phyloP scores from a whole-genome alignment of 2,329 filamentous ascomycete species.

The Nakataea oryzae region DNA sequence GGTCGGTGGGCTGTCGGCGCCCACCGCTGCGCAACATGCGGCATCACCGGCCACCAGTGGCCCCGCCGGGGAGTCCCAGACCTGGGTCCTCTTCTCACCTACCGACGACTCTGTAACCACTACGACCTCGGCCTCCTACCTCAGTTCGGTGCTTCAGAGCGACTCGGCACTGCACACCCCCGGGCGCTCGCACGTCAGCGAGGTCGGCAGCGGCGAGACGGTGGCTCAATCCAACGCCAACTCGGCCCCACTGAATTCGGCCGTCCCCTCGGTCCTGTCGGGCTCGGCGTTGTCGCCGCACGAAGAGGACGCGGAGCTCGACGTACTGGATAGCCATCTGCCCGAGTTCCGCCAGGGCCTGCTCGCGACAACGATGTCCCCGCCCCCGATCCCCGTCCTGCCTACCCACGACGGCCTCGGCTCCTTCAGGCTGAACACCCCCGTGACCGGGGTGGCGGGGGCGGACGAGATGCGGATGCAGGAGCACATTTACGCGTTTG shows the following conservation, averaged over 20 bases:
- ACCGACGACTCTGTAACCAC: constrained; percentile 49
- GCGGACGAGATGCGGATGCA: constrained; percentile 51
- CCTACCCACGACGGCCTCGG: constrained; percentile 88
- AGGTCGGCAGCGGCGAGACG: constrained; percentile 71
- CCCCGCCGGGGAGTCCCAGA: constrained; percentile 62
- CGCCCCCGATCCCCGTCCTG: constrained; percentile 56
- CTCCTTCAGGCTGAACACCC: constrained; percentile 55
- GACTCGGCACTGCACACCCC: constrained; percentile 48
- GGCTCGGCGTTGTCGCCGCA: constrained; percentile 15
- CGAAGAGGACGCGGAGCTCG: constrained; percentile 70
- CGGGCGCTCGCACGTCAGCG: constrained; percentile 65
- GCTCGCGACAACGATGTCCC: constrained; percentile 18
- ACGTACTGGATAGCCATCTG: constrained; percentile 86
- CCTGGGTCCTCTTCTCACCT: constrained; percentile 94
- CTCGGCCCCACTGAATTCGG: constrained; percentile 21
- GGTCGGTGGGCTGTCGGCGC: not conserved
- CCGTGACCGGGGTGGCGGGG: not conserved
- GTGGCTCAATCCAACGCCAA: constrained; percentile 49
- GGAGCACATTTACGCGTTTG: constrained; percentile 82
- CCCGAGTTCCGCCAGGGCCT: constrained; percentile 59
- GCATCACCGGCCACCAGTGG: not conserved
- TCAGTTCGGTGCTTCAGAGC: constrained; percentile 50
- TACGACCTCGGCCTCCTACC: constrained; percentile 56
- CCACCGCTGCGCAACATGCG: constrained; percentile 4
- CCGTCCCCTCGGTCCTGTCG: constrained; percentile 21